Base-by-base conservation (phyloP, 1,284 basidiomycete genomes). In the Ustilago sp. region DNA sequence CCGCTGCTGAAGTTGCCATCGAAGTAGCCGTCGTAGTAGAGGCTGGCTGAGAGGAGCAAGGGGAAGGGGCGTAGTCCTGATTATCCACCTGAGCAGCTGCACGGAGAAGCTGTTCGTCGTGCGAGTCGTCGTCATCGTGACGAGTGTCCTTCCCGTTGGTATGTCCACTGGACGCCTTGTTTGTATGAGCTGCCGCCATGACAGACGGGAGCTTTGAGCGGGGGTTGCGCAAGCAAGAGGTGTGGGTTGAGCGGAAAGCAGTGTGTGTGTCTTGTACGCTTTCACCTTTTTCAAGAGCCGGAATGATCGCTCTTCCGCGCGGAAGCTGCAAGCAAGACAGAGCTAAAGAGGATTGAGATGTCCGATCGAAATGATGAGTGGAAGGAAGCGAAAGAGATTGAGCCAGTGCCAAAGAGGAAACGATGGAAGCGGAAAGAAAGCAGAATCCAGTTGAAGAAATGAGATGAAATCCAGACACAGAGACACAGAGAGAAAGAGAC, bases 21-120 rank as follows among this genome's bases (percentile, higher is more conserved):
- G 43, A 45, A 19, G 17, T 19, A 28, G 23, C 23, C 23, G 23
- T 28, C 3, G 23, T 48, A n/a, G 59, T 55, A n/a, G 69, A 35
- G 36, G 69, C 39, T 5, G 60, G 36, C 13, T 50, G 48, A 5
- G 66, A 48, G 1, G 54, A 38, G 54, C 56, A 48, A 9, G 45
- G 41, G 39, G 63, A 52, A 39, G 60, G 13, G 13, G 63, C 28
- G 17, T 59, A 41, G 48, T 74, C 63, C 36, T 61, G 71, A 38
- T 69, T 57, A 28, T 77, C 74, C 23, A 65, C 69, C 19, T 72
- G 69, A 36, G 70, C 62, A 43, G 74, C 74, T 43, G 74, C 69
- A 34, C 67, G 66, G 19, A 77, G 63, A 34, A 73, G 74, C 87
- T 93, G 72, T 92, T 91, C 81, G 89, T 94, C 45, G 62, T 68